A percentile compares a stretch with the other conserved stretches of the same genome.
phyloP scores from a whole-genome alignment of 495 filamentous ascomycete species.

The Trichoderma virens region DNA sequence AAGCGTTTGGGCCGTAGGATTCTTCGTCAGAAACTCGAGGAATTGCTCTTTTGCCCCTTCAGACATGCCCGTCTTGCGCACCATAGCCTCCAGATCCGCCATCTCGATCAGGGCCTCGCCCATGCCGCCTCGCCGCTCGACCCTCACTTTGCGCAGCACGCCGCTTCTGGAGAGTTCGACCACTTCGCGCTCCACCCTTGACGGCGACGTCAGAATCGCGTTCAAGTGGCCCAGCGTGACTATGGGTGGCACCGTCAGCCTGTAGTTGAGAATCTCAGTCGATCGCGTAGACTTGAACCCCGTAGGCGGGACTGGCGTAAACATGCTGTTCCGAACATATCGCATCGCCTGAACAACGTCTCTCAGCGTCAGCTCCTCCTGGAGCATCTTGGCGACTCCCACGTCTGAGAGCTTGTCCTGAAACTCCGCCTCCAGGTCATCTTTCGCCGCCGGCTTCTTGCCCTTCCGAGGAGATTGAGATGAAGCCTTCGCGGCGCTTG shows the following conservation, averaged over 20 bases:
- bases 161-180: constrained; percentile 54
- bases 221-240: constrained; percentile 67
- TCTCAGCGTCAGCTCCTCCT: constrained; percentile 45
- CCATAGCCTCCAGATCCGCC: constrained; percentile 53
- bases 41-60: constrained; percentile 51
- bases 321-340: constrained; percentile 58
- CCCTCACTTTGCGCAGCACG: constrained; percentile 53
- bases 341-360: constrained; percentile 58
- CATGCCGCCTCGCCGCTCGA: constrained; percentile 58
- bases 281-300: constrained; percentile 72
- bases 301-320: constrained; percentile 56
- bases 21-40: constrained; percentile 41
- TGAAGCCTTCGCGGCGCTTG: background rate
- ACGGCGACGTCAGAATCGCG: constrained; percentile 56
- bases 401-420: constrained; percentile 49
- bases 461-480: constrained; percentile 6
- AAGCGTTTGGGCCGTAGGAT: constrained; percentile 48
- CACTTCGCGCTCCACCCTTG: constrained; percentile 66
- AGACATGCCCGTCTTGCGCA: constrained; percentile 39
- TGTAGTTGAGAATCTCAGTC: constrained; percentile 61
- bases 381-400: constrained; percentile 45
- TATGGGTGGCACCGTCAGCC: constrained; percentile 57
- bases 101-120: constrained; percentile 65
- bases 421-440: constrained; percentile 15
- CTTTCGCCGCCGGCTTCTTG: constrained; percentile 26